Percentiles rank a stretch among this genome's conserved stretches.
These are phyloP conservation scores for Helotiales sp. DNA, from an alignment of 2,329 filamentous ascomycete species.

Conservation along the genomic window DNA sequence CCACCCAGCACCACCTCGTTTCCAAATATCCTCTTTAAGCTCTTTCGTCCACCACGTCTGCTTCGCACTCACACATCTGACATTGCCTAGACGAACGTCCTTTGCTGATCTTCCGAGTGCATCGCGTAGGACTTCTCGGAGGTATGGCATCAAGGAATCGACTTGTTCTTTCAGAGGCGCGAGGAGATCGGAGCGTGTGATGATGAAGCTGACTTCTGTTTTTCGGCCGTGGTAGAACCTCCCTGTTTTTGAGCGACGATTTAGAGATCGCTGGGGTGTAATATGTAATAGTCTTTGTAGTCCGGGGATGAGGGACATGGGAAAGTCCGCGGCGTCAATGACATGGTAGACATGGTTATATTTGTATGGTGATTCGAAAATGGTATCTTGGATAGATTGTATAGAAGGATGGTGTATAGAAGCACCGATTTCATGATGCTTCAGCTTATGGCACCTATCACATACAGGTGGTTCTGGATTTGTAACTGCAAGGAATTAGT, in stretches of 20 bases:
- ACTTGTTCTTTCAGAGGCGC: constrained; percentile 84
- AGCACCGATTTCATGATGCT: constrained; percentile 73
- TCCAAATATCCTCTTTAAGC: constrained; percentile 84
- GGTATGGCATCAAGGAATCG: constrained; percentile 83
- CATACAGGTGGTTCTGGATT: constrained; percentile 64
- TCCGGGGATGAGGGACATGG: constrained; percentile 85
- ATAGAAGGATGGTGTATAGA: constrained; percentile 82
- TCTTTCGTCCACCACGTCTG: constrained; percentile 89
- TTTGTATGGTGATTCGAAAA: constrained; percentile 86
- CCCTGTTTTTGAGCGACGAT: constrained; percentile 73
- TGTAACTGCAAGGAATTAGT: constrained; percentile 28
- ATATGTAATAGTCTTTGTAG: constrained; percentile 73
- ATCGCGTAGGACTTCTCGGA: constrained; percentile 77
- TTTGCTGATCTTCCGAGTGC: constrained; percentile 71
- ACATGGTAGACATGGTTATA: constrained; percentile 96
- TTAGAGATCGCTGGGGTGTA: constrained; percentile 76
- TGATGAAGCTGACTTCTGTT: constrained; percentile 85
- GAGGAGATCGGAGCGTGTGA: constrained; percentile 86
- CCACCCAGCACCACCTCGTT: constrained; percentile 86
- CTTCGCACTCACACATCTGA: constrained; percentile 84
- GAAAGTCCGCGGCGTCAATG: constrained; percentile 94
- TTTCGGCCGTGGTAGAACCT: constrained; percentile 71
- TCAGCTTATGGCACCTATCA: constrained; percentile 82
- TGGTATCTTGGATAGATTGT: constrained; percentile 79
- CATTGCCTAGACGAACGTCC: constrained; percentile 82